Base-by-base conservation (phyloP, 1,284 basidiomycete genomes). In the Leccinum subfulvum region DNA sequence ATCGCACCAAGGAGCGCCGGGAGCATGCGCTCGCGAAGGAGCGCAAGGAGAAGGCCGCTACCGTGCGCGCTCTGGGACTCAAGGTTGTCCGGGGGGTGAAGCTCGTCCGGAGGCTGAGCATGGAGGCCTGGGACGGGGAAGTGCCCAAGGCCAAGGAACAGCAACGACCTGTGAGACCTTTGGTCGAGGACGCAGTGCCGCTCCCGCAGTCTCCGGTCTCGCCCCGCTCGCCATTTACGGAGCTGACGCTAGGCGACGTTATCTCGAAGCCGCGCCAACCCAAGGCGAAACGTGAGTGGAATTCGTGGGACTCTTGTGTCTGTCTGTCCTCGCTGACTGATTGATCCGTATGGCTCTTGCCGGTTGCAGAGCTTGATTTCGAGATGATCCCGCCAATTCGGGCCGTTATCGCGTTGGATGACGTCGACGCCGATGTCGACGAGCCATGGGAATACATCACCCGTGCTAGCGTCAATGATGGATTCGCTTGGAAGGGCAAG, bases 401-500 rank as follows among this genome's bases (percentile, higher is more conserved):
- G 55, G 67, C 75, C 23, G 81, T 82, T 62, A 79, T 82, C 62
- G 81, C 71, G 51, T 72, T 83, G 57, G 81, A 82, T 57, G 81
- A 82, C 35, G 61, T 64, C 5, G 68, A 71, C 47, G 61, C 64
- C 3, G 68, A 71, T 51, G 65, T 70, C 7, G 78, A 82, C 59
- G 81, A 82, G 57, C 73, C 79, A 21, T 82, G 81, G 81, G 81
- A 82, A 63, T 77, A 79, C 66, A 65, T 82, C 57, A 75, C 76
- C 54, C 73, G 74, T 28, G 75, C 76, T 30, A 73, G 73, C 55
- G 5, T 75, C 21, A 73, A 76, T 57, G 76, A 76, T 37, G 77
- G 77, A 18, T 71, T 76, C 58, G 71, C 73, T 64, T 75, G 75
- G 73, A 72, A 68, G 72, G 71, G 71, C 60, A 71, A 75, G 59